These are phyloP conservation scores for Mucor lusitanicus DNA, from an alignment of 371 early-diverging fungal species.

Conservation along the genomic window DNA sequence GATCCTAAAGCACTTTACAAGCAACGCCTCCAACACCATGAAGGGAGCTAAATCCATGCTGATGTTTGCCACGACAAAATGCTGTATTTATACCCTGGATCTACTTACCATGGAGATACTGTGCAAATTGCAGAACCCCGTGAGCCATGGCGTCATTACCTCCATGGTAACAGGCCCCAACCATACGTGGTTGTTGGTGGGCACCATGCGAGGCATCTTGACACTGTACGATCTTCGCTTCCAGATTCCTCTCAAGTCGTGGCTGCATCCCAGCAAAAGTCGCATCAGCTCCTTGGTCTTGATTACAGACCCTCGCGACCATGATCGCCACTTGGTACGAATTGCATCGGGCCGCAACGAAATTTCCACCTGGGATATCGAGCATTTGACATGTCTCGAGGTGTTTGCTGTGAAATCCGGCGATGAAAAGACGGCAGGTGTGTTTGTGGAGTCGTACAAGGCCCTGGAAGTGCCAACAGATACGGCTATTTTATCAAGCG, in stretches of 20 bases:
- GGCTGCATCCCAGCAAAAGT: slow-evolving; percentile 79
- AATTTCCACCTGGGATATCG: slow-evolving; percentile 85
- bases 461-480: slow-evolving; percentile 58
- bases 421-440: slow-evolving; percentile 57
- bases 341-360: slow-evolving; percentile 78
- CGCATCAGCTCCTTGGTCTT: slow-evolving; percentile 68
- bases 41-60: slow-evolving; percentile 74
- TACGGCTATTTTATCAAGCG: slow-evolving; percentile 47
- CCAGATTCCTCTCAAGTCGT: slow-evolving; percentile 71
- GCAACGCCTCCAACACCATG: slow-evolving; percentile 53
- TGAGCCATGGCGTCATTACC: slow-evolving; percentile 67
- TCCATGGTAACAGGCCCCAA: slow-evolving; percentile 69
- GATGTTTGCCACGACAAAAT: slow-evolving; percentile 77
- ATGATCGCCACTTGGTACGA: slow-evolving; percentile 44
- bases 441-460: slow-evolving; percentile 55
- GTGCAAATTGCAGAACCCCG: slow-evolving; percentile 66
- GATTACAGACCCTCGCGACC: slow-evolving; percentile 46
- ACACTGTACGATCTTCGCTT: slow-evolving; percentile 88
- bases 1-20: slow-evolving; percentile 71
- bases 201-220: slow-evolving; percentile 82
- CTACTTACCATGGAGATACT: slow-evolving; percentile 69
- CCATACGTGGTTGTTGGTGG: slow-evolving; percentile 74
- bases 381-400: slow-evolving; percentile 68
- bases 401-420: slow-evolving; percentile 65
- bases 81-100: slow-evolving; percentile 78